phyloP scores from a whole-genome alignment of 2,329 filamentous ascomycete species.

The Exophiala sideris region DNA sequence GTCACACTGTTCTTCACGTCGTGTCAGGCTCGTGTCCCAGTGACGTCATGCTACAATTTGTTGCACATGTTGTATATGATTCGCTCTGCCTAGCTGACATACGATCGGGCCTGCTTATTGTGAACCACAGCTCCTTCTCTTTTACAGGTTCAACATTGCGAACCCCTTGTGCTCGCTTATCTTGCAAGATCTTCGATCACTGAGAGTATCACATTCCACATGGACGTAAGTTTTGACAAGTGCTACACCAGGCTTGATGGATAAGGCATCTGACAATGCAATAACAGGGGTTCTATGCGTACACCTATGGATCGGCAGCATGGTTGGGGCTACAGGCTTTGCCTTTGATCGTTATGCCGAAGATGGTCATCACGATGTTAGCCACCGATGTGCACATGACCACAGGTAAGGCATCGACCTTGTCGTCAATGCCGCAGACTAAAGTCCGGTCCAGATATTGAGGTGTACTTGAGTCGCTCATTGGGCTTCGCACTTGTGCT shows the following conservation, averaged over 20 bases:
- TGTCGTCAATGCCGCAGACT: neutral
- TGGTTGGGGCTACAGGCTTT: conserved; percentile 47
- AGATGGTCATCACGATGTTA: conserved; percentile 59
- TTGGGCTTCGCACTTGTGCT: conserved; percentile 66
- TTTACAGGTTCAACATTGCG: neutral
- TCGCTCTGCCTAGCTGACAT: no score
- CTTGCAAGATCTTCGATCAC: neutral
- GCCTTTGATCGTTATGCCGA: conserved; percentile 58
- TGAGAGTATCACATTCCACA: neutral
- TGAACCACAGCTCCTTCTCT: neutral
- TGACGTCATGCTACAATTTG: neutral
- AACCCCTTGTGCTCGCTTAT: neutral
- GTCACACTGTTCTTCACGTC: no score
- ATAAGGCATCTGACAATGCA: neutral
- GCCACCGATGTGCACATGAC: conserved; percentile 55
- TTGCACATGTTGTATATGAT: neutral
- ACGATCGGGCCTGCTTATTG: neutral
- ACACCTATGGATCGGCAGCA: conserved; percentile 43
- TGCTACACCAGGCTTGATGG: neutral
- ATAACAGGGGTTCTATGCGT: conserved; percentile 42
- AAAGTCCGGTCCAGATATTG: conserved; percentile 49
- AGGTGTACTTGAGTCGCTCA: conserved; percentile 70
- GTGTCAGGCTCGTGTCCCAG: no score
- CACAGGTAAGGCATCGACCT: conserved; percentile 36
- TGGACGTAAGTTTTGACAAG: conserved; percentile 13